Base-by-base conservation (phyloP, 2,329 filamentous ascomycete species). In the Cladosporium velox region DNA sequence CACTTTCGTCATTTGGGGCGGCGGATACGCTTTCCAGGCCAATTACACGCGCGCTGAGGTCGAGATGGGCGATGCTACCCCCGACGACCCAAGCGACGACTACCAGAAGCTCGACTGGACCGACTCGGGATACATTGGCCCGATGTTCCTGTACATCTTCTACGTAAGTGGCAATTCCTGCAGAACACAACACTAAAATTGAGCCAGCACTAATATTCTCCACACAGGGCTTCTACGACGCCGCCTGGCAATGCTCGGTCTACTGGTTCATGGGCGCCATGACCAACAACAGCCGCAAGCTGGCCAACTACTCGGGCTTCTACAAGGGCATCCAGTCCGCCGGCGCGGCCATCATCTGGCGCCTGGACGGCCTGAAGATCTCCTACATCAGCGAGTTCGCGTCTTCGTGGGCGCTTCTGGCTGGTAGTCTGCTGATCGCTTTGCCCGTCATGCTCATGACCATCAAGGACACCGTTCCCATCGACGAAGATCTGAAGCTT, bases 291-390 rank as follows among this genome's bases (percentile, higher is more conserved):
- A 88, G 91, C 67, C 92, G 93, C 78, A 94, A 93, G 78, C 87
- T 94, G 32, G 93, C 94, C 81, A 97, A 97, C 83, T 90, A 94
- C 74, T 91, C 92, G 51, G 93, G 91, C 69, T 93, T 91, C 83
- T 95, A 95, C 86, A 95, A 95, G 82, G 90, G 90, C 60, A 91
- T 96, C 70, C 92, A 96, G 78, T 94, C 91, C n/a, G 91, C 91
- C 21, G 92, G 92, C 72, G 88, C 89, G 3, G 92, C 91, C 66
- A 86, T 93, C 72, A 90, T 87, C 73, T 91, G 87, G 88, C 85
- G 87, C 30, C 77, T 95, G 64, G 91, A 95, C 74, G 84, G 83
- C 30, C 65, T 84, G 38, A 72, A 73, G 49, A 84, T 85, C 35
- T 81, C 88, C 0, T 96, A 86, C 79, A 88, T 90, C 82, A 85